Evolutionary conservation across 2,329 filamentous ascomycete species (phyloP), one percentile per base, ranked within the genome.

Genomic region (Aureobasidium sp.): DNA sequence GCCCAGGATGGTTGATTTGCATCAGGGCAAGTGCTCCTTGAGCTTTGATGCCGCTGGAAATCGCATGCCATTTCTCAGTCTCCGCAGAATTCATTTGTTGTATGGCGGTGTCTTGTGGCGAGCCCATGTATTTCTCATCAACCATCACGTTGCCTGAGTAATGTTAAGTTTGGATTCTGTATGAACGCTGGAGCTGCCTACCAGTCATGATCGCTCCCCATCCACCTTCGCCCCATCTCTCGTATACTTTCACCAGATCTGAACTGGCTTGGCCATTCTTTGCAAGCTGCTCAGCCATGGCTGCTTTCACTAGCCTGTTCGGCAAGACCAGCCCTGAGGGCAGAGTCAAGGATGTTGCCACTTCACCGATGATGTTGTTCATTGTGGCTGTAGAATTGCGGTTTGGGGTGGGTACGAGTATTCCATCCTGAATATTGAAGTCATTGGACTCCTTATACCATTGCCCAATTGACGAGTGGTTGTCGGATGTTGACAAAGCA

Each of bases 141-240:
- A 67, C 56, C 47, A 63, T 60, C 2, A 86, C 81, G 64, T 85
- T 84, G 66, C 84, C 82, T 58, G 40, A 11, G 20, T 56, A 13
- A 15, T 11, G 13, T n/a, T 29, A 71, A 67, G 9, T 71, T 65
- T 56, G 75, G 75, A 18, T n/a, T 23, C 18, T 55, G 50, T 20
- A 27, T 27, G 3, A 23, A 20, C 45, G 11, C 42, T 47, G 45
- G 10, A 53, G 31, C 60, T 65, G 76, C 80, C 23, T 45, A 45
- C 81, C 54, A 0, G 85, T 86, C n/a, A 87, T 60, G 16, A 87
- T 68, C 68, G 86, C 72, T 1, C 85, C 86, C 84, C 84, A 87
- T n/a, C 79, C 81, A 4, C 84, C 85, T 11, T 82, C 75, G 0
- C 82, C 79, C 77, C 72, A 84, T 73, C 40, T 38, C 25, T 54